Conservation (phyloP, 2,329 filamentous ascomycete species). For the Botryotinia calthae region DNA sequence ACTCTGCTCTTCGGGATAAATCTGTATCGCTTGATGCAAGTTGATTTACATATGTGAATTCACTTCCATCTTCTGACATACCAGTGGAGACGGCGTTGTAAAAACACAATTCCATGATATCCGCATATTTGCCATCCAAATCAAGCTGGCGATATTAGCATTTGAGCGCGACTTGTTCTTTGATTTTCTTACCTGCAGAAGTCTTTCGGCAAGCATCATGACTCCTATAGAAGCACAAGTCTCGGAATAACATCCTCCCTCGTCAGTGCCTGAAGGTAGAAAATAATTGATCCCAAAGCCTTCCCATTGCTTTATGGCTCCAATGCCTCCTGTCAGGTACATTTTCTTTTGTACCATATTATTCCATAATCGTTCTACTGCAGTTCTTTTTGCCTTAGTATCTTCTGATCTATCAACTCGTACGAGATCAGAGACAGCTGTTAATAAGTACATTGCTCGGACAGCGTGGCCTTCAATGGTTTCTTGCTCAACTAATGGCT, state of each 20-base stretch:
- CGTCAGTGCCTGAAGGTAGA: slow-evolving; percentile 56
- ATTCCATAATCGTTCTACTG: slow-evolving; percentile 52
- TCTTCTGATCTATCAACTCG: slow-evolving; percentile 38
- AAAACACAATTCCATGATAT: slow-evolving; percentile 59
- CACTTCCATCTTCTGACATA: slow-evolving; percentile 54
- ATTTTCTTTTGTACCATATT: slow-evolving; percentile 62
- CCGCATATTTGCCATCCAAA: slow-evolving; percentile 52
- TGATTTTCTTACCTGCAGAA: slow-evolving; percentile 45
- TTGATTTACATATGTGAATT: slow-evolving; percentile 62
- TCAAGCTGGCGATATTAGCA: slow-evolving; percentile 41
- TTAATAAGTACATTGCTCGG: slow-evolving; percentile 59
- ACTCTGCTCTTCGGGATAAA: slow-evolving; percentile 50
- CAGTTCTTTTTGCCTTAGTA: slow-evolving; percentile 26
- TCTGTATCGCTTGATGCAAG: slow-evolving; percentile 53
- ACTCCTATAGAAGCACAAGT: slow-evolving; percentile 60
- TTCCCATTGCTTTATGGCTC: slow-evolving; percentile 56
- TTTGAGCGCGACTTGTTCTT: not conserved
- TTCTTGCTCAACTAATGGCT: slow-evolving; percentile 52
- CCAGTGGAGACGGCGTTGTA: slow-evolving; percentile 60
- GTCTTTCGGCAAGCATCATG: slow-evolving; percentile 58
- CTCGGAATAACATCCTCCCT: slow-evolving; percentile 61
- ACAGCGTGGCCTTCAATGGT: slow-evolving; percentile 59
- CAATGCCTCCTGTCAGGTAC: slow-evolving; percentile 61
- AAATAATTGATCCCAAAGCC: slow-evolving; percentile 60
- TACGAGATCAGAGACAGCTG: slow-evolving; percentile 55